Evolutionary conservation across 805 yeast genomes (phyloP), one percentile per base, ranked within the genome.

Genomic region (Hanseniaspora thailandica): DNA sequence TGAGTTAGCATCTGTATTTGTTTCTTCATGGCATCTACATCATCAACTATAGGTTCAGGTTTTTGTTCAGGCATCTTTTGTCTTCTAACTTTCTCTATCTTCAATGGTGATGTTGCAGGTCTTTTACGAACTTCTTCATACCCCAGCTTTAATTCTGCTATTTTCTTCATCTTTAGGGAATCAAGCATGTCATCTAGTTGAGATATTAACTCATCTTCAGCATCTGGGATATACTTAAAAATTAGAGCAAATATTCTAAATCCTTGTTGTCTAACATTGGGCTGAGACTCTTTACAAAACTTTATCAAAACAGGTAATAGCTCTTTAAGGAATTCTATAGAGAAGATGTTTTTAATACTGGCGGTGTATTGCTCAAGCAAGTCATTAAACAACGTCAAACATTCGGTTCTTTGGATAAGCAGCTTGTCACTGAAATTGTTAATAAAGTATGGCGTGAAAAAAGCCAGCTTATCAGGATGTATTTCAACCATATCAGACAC

Each of bases 201-300:
- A 48, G 70, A 77, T 58, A 87, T 67, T n/a, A 56, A 45, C 49
- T 78, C 81, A 50, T 88, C 71, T 61, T 78, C 83, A 0, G 96
- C 96, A 13, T 50, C 40, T 20, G 25, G 33, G 5, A 81, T 74
- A n/a, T 87, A 75, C 65, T 84, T 86, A 82, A 86, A 82, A 47
- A 88, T 66, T 0, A 85, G 79, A 6, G 96, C 97, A 35, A 88
- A 75, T 59, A 81, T 73, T 61, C 82, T 85, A 44, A 87, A 82
- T 0, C 90, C 83, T 4, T 81, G 80, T 48, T 81, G 77, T 62
- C 98, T 77, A 2, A 86, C 82, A 1, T 90, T 85, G 46, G 87
- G 94, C 63, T 83, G 85, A 0, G 95, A 81, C 59, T 93, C 98
- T 39, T 77, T 72, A 40, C 87, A 75, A n/a, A 86, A 70, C 60